Base-by-base conservation (phyloP, 192 early-diverging fungal genomes). In the Coemansia sp. region DNA sequence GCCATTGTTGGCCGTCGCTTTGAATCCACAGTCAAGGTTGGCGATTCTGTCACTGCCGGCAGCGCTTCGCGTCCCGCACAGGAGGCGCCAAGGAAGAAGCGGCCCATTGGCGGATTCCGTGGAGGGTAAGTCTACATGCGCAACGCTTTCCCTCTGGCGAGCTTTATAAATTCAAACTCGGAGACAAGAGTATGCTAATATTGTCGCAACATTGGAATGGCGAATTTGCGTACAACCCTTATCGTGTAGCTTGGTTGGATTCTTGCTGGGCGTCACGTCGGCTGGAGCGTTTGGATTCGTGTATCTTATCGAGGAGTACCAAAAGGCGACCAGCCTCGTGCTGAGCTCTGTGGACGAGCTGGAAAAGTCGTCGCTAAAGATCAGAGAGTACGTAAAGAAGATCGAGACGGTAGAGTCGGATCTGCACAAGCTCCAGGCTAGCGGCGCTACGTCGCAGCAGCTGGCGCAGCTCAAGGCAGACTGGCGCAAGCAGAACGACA, bases 261-360 rank as follows among this genome's bases (percentile, higher is more conserved):
- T 95, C 64, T 75, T 93, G 39, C 65, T 92, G 4, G 94, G 94
- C 24, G 86, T 89, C n/a, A 87, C 91, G 29, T 70, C 84, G 40
- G 86, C 92, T 32, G 90, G 90, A 12, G 86, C 88, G 19, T 80
- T 86, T 27, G 92, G 92, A 29, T 97, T 94, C 73, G 88, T 91
- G 53, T 93, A 92, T 67, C 84, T 97, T 51, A 83, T 97, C 42
- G 92, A 94, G 58, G 92, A 97, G 72, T 95, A 97, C 75, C 87
- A 93, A 49, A 80, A 82, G 41, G 87, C 92, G 2, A 92, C 93
- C 19, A 76, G 74, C 35, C 61, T 88, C 15, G 74, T 95, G 22
- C 79, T 95, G 65, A 74, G 71, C 82, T 88, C 89, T 32, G 91
- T 97, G 27, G 91, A 94, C 66, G 87, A 92, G 60, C 79, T 97